Evolutionary conservation across 169 alveolate genomes (phyloP).

Genomic region (Plasmodium vivax): DNA sequence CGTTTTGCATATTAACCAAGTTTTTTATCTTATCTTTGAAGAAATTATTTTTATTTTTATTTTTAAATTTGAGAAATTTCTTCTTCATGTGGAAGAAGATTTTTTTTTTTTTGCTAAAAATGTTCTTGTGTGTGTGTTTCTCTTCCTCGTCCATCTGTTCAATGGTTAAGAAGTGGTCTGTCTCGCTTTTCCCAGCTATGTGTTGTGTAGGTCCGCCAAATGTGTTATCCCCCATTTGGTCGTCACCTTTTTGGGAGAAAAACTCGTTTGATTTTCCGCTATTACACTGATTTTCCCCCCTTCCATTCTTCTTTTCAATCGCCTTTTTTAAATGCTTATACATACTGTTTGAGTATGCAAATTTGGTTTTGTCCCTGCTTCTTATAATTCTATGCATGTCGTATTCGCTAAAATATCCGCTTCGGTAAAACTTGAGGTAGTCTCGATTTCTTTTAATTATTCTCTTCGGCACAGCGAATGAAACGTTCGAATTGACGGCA

Average conservation of each 20-base stretch:
- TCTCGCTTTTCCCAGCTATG: not conserved
- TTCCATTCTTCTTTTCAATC: not conserved
- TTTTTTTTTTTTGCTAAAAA: slow-evolving; percentile 24
- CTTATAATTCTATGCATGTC: slow-evolving; percentile 8
- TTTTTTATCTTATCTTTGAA: slow-evolving; percentile 33
- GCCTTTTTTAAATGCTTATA: not conserved
- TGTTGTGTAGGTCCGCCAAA: not conserved
- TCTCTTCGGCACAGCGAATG: not conserved
- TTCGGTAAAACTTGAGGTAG: not conserved
- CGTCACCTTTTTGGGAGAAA: not conserved
- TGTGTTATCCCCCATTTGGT: not conserved
- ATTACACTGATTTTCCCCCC: not conserved
- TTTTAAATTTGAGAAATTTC: slow-evolving; percentile 36
- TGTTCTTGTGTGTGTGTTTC: not conserved
- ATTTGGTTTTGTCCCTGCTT: not conserved
- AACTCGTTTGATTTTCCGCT: not conserved
- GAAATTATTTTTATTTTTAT: slow-evolving; percentile 32
- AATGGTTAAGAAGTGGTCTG: not conserved
- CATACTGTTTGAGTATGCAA: not conserved
- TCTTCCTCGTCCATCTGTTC: not conserved
- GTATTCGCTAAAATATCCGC: slow-evolving; percentile 48
- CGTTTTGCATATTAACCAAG: not conserved
- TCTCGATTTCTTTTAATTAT: slow-evolving; percentile 11
- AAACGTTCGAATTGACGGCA: slow-evolving; percentile 6
- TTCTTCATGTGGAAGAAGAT: slow-evolving; percentile 35